Evolutionary conservation across 2,329 filamentous ascomycete species (phyloP).

Genomic region (Hortaea werneckii): DNA sequence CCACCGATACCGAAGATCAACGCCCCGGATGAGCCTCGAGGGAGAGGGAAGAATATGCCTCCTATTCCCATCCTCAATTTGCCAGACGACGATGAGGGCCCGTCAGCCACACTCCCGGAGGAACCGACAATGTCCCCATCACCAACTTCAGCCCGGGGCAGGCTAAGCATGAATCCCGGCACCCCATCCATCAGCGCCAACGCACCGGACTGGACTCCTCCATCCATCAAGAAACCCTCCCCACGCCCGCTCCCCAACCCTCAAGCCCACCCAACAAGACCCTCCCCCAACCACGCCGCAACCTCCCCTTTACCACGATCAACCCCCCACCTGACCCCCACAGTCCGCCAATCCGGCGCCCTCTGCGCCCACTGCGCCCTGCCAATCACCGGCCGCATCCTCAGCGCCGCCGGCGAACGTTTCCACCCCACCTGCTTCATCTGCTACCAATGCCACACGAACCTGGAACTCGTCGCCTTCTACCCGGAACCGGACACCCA

Average conservation of each 20-base stretch:
- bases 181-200: constrained; percentile 15
- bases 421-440: constrained; percentile 92
- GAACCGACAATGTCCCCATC: constrained; percentile 22
- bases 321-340: constrained; percentile 36
- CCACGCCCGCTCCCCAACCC: constrained; percentile 38
- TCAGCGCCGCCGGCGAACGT: constrained; percentile 68
- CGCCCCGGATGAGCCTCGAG: neutral
- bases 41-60: constrained; percentile 2
- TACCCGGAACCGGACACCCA: constrained; percentile 76
- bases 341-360: constrained; percentile 47
- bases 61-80: constrained; percentile 43
- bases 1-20: constrained; percentile 2
- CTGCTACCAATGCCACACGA: constrained; percentile 77
- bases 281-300: constrained; percentile 24
- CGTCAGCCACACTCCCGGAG: constrained; percentile 24
- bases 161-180: constrained; percentile 5
- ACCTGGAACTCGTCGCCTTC: constrained; percentile 90
- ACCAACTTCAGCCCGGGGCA: constrained; percentile 28
- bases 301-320: constrained; percentile 26
- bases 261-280: constrained; percentile 27
- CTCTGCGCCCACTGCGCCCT: constrained; percentile 75
- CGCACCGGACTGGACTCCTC: constrained; percentile 5
- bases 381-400: constrained; percentile 81
- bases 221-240: constrained; percentile 13
- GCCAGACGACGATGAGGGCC: constrained; percentile 30